A percentile compares a stretch with the other conserved stretches of the same genome.
Conservation (phyloP, 1,139 yeast genomes). For the Yamadazyma spencermartinsiae region DNA sequence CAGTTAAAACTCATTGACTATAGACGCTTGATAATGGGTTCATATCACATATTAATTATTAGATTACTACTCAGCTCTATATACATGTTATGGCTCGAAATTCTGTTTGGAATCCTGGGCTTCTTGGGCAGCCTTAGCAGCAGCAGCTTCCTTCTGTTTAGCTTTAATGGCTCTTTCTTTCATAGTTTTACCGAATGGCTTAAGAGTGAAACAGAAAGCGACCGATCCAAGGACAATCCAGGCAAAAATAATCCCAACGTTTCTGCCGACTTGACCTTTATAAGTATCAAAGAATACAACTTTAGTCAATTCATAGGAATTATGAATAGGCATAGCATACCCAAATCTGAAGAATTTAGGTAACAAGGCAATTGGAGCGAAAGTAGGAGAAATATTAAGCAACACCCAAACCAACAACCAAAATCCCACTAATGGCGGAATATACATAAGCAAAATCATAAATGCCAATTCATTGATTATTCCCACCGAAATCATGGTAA, state of each 20-base stretch:
- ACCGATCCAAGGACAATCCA: slow-evolving; percentile 34
- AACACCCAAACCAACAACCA: slow-evolving; percentile 46
- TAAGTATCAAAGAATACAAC: slow-evolving; percentile 38
- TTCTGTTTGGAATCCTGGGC: background rate
- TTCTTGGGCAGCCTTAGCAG: slow-evolving; percentile 6
- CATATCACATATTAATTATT: no score
- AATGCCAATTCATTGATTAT: slow-evolving; percentile 40
- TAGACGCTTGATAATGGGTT: no score
- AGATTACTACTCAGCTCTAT: background rate
- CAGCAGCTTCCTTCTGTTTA: slow-evolving; percentile 9
- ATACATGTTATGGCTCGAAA: background rate
- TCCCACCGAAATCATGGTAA: slow-evolving; percentile 48
- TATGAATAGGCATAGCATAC: slow-evolving; percentile 41
- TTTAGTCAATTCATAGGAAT: slow-evolving; percentile 38
- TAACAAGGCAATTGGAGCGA: slow-evolving; percentile 35
- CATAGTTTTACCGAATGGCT: slow-evolving; percentile 29
- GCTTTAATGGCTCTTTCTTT: slow-evolving; percentile 22
- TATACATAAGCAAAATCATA: slow-evolving; percentile 28
- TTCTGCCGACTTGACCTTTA: slow-evolving; percentile 39
- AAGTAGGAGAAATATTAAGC: slow-evolving; percentile 38
- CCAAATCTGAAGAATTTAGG: slow-evolving; percentile 39
- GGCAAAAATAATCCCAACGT: slow-evolving; percentile 34
- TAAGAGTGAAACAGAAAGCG: slow-evolving; percentile 44
- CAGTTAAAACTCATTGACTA: no score
- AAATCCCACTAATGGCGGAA: slow-evolving; percentile 44